A percentile compares a stretch with the other conserved stretches of the same genome.
Evolutionary conservation across 1,284 basidiomycete species (phyloP).

Genomic region (Ganoderma resinaceum): DNA sequence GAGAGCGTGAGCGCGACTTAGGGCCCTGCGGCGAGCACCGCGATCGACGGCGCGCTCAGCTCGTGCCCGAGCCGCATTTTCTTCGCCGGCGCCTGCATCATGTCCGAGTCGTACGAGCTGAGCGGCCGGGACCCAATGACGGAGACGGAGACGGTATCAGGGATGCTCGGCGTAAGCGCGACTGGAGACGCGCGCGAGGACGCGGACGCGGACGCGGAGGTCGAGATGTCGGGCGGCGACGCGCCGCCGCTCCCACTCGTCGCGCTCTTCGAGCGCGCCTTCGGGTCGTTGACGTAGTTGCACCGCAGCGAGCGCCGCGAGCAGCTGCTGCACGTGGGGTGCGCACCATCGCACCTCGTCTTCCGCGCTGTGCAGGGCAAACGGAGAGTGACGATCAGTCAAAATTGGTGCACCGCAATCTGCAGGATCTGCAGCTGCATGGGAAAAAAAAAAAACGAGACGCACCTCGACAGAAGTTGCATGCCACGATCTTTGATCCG

Average conservation of each 20-base stretch:
- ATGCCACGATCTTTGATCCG: conserved; percentile 83
- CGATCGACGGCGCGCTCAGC: conserved; percentile 30
- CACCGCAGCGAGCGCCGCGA: conserved; percentile 73
- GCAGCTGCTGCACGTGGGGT: conserved; percentile 81
- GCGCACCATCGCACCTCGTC: conserved; percentile 83
- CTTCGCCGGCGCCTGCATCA: conserved; percentile 46
- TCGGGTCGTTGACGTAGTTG: conserved; percentile 76
- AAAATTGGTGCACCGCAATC: conserved; percentile 16
- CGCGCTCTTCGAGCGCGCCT: conserved; percentile 30
- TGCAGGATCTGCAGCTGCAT: conserved; percentile 24
- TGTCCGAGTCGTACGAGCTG: conserved; percentile 45
- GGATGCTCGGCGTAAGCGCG: conserved; percentile 41
- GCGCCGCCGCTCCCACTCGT: conserved; percentile 17
- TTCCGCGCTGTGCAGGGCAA: conserved; percentile 65
- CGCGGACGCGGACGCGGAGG: conserved; percentile 32
- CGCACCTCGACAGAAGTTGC: conserved; percentile 83
- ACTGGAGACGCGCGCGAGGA: conserved; percentile 52
- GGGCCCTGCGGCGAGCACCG: conserved; percentile 30
- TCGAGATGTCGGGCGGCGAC: conserved; percentile 32
- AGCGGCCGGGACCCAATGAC: conserved; percentile 24
- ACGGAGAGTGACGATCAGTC: conserved; percentile 16
- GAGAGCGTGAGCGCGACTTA: conserved; percentile 13
- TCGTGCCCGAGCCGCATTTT: conserved; percentile 57
- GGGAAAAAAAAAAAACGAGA: neutral
- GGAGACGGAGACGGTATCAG: conserved; percentile 45